Percentiles rank a stretch among this genome's conserved stretches.
Conservation (phyloP, 2,329 filamentous ascomycete species). For the Colletotrichum sidae region DNA sequence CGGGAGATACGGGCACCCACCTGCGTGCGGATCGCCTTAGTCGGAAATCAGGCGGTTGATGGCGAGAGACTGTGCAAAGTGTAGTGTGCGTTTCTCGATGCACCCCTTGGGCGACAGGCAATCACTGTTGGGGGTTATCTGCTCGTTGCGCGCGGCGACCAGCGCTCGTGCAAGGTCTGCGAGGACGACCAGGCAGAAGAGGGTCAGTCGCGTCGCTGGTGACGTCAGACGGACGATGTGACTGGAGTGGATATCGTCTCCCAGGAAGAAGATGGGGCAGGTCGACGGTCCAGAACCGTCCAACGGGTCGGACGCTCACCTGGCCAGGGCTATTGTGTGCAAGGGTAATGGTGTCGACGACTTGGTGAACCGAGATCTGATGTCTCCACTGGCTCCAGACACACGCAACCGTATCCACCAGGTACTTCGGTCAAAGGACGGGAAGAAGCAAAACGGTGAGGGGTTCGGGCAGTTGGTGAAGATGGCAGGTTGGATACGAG, state of each 20-base stretch:
- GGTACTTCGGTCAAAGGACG: constrained; percentile 23
- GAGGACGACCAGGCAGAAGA: constrained; percentile 25
- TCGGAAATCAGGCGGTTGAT: constrained; percentile 18
- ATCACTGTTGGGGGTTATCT: constrained; percentile 19
- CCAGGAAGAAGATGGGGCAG: constrained; percentile 21
- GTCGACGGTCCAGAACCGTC: constrained; percentile 32
- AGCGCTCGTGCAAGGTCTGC: constrained; percentile 21
- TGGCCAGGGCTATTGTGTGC: constrained; percentile 20
- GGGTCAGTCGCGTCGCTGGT: constrained; percentile 14
- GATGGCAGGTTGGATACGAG: constrained; percentile 31
- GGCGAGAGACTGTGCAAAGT: constrained; percentile 15
- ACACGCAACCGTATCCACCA: constrained; percentile 29
- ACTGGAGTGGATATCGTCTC: constrained; percentile 20
- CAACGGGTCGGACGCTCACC: constrained; percentile 30
- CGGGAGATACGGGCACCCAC: constrained; percentile 31
- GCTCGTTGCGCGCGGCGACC: constrained; percentile 12
- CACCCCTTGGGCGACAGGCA: constrained; percentile 19
- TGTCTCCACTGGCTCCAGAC: constrained; percentile 31
- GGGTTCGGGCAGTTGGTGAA: constrained; percentile 22
- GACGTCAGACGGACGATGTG: constrained; percentile 30
- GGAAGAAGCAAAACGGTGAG: constrained; percentile 19
- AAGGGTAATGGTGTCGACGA: constrained; percentile 30
- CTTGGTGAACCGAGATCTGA: constrained; percentile 33
- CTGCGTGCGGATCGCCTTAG: constrained; percentile 23
- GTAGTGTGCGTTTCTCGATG: constrained; percentile 20